Percentiles rank a stretch among this genome's conserved stretches.
Conservation (phyloP, 306 rosid genomes). For the Fragaria nilgerrensis region DNA sequence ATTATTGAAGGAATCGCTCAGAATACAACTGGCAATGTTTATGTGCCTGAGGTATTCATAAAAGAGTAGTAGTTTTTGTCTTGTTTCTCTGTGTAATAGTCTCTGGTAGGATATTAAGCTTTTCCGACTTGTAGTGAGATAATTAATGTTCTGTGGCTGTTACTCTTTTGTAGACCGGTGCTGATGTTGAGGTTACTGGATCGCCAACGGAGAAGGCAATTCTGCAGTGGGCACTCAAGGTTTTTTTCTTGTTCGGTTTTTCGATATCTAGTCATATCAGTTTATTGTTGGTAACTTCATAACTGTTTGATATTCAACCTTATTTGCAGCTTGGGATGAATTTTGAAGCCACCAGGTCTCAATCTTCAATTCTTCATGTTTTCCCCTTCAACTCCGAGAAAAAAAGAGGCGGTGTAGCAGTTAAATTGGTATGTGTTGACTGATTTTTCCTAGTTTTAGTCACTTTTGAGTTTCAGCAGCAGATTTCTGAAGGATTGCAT, state of each 20-base stretch:
- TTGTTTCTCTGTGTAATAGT: background rate
- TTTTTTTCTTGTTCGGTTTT: constrained; percentile 19
- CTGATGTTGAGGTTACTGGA: constrained; percentile 67
- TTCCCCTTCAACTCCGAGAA: constrained; percentile 89
- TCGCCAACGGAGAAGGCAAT: constrained; percentile 96
- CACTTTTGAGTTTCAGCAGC: background rate
- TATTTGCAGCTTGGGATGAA: constrained; percentile 78
- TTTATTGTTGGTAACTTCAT: background rate
- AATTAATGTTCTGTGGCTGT: background rate
- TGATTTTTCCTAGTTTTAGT: background rate
- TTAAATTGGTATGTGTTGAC: constrained; percentile 42
- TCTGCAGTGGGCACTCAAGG: constrained; percentile 72
- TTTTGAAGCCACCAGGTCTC: constrained; percentile 53
- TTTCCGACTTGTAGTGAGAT: background rate
- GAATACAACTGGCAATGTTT: constrained; percentile 76
- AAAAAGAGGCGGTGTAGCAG: constrained; percentile 81
- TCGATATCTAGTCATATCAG: background rate
- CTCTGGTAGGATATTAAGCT: background rate
- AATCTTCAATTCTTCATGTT: constrained; percentile 61
- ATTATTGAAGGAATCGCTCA: constrained; percentile 72
- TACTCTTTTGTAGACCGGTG: constrained; percentile 44
- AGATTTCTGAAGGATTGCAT: background rate
- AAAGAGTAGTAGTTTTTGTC: background rate
- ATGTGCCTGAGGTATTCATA: constrained; percentile 56
- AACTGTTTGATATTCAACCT: constrained; percentile 3